Evolutionary conservation across 2,329 filamentous ascomycete genomes (phyloP).

Genomic region (Aspergillus cejpii): DNA sequence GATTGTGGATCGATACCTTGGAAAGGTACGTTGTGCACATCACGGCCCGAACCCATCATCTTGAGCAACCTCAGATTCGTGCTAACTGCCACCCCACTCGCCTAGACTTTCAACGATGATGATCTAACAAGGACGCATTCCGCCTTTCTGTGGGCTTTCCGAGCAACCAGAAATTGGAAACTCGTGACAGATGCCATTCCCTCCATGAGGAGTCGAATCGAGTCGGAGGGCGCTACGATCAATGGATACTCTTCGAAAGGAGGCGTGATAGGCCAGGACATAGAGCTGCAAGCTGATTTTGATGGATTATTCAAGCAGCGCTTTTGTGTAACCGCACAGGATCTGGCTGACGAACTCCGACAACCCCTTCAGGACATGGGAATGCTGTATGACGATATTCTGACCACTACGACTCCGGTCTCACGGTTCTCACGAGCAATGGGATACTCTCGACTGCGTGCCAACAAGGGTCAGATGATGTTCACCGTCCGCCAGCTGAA

Average conservation of each 20-base stretch:
- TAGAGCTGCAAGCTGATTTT: conserved; percentile 60
- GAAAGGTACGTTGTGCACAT: conserved; percentile 45
- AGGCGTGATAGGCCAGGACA: conserved; percentile 34
- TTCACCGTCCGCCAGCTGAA: conserved; percentile 64
- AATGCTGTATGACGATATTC: conserved; percentile 67
- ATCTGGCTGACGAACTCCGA: conserved; percentile 63
- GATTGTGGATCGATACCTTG: conserved; percentile 70
- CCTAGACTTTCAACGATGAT: conserved; percentile 56
- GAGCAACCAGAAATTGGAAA: conserved; percentile 70
- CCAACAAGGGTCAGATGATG: conserved; percentile 68
- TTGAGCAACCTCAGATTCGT: background rate
- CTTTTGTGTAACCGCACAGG: conserved; percentile 71
- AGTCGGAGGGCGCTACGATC: conserved; percentile 43
- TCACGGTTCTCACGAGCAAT: conserved; percentile 25
- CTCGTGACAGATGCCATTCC: conserved; percentile 61
- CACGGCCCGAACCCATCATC: background rate
- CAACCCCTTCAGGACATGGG: conserved; percentile 59
- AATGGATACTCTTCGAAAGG: conserved; percentile 45
- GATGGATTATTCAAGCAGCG: conserved; percentile 72
- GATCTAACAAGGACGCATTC: conserved; percentile 69
- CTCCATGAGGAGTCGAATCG: conserved; percentile 66
- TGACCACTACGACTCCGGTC: conserved; percentile 53
- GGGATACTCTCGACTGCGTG: conserved; percentile 22
- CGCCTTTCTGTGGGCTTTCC: conserved; percentile 81
- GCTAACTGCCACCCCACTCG: conserved; percentile 22